A percentile compares a stretch with the other conserved stretches of the same genome.
Evolutionary conservation across 2,329 filamentous ascomycete genomes (phyloP).

Genomic region (Herpotrichia juniperi): DNA sequence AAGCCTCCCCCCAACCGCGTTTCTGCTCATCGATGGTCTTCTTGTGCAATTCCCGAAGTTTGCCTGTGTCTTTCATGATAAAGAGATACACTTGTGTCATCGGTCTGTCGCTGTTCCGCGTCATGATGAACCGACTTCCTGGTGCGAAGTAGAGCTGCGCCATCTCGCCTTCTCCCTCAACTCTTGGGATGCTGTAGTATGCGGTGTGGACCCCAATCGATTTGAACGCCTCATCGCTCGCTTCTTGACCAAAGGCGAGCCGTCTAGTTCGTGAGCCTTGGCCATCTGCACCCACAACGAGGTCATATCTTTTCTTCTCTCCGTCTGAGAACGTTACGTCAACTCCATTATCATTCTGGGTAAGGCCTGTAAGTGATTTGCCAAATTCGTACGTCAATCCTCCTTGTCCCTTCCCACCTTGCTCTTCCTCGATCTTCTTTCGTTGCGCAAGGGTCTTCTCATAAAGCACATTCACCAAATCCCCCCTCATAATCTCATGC

Average conservation of each 20-base stretch:
- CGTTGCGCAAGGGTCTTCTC: constrained; percentile 36
- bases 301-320: constrained; percentile 51
- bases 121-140: constrained; percentile 45
- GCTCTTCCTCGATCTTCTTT: not conserved
- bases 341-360: constrained; percentile 42
- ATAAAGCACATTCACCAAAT: constrained; percentile 56
- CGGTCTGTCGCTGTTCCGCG: constrained; percentile 47
- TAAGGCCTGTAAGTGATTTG: constrained; percentile 25
- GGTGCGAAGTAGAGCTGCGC: constrained; percentile 45
- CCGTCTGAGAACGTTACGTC: constrained; percentile 52
- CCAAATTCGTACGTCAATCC: constrained; percentile 36
- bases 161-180: constrained; percentile 40
- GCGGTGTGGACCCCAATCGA: constrained; percentile 30
- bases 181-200: constrained; percentile 42
- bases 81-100: constrained; percentile 49
- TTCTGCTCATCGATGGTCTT: constrained; percentile 44
- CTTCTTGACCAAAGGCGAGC: constrained; percentile 10
- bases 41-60: constrained; percentile 26
- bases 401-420: constrained; percentile 13
- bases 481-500: constrained; percentile 64
- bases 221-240: constrained; percentile 9
- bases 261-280: constrained; percentile 52
- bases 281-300: constrained; percentile 63
- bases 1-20: constrained; percentile 43
- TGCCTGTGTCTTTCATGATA: constrained; percentile 27